A percentile compares a stretch with the other conserved stretches of the same genome.
phyloP scores from a whole-genome alignment of 306 rosid genomes.

The Vicia sativa region DNA sequence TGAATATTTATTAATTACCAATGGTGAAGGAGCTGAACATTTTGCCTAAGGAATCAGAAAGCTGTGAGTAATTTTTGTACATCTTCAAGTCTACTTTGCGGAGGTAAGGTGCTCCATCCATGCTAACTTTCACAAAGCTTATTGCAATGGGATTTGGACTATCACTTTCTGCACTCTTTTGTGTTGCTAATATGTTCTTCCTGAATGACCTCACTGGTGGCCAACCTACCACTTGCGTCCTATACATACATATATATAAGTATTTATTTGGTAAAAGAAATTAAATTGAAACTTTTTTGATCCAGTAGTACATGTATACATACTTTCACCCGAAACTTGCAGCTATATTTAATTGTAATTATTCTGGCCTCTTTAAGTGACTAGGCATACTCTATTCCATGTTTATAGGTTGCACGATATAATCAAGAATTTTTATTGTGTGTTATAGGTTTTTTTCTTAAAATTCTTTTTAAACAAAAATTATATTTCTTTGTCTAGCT shows the following conservation, averaged over 20 bases:
- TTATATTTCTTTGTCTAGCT: not conserved
- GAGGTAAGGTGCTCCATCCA: slow-evolving; percentile 96
- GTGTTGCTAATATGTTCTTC: slow-evolving; percentile 62
- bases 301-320: not conserved
- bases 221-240: slow-evolving; percentile 97
- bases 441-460: not conserved
- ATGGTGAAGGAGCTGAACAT: slow-evolving; percentile 89
- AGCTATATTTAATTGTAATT: slow-evolving; percentile 1
- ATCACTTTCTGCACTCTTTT: slow-evolving; percentile 56
- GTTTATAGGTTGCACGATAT: slow-evolving; percentile 20
- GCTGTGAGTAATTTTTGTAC: slow-evolving; percentile 66
- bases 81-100: slow-evolving; percentile 76
- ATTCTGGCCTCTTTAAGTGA: slow-evolving; percentile 15
- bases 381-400: slow-evolving; percentile 33
- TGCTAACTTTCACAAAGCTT: slow-evolving; percentile 83
- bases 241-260: not conserved
- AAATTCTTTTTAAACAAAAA: not conserved
- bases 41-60: slow-evolving; percentile 74
- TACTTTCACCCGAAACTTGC: slow-evolving; percentile 12
- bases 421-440: not conserved
- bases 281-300: too few relatives aligned
- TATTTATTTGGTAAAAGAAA: too few relatives aligned
- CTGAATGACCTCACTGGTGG: slow-evolving; percentile 85
- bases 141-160: slow-evolving; percentile 40
- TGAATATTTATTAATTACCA: slow-evolving; percentile 40